A percentile compares a stretch with the other conserved stretches of the same genome.
Evolutionary conservation across 2,329 filamentous ascomycete genomes (phyloP).

Genomic region (Pestalotiopsis sp.): DNA sequence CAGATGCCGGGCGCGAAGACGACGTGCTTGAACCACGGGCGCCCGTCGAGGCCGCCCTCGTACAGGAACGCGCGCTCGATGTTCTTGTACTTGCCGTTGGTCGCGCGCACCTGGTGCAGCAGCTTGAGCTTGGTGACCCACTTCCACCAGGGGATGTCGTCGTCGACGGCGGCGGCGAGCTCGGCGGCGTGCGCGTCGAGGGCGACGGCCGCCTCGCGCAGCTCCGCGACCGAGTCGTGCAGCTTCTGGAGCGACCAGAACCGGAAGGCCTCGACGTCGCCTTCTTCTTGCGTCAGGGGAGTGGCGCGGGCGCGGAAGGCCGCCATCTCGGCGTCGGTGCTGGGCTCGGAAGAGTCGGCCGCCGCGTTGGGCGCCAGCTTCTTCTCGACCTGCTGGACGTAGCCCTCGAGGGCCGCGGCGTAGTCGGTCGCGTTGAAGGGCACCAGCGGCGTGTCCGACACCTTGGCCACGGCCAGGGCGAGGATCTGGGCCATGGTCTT

Average conservation of each 20-base stretch:
- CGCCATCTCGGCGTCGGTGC: slow-evolving; percentile 32
- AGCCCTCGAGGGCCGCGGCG: slow-evolving; percentile 54
- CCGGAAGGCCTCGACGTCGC: slow-evolving; percentile 42
- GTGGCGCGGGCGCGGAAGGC: slow-evolving; percentile 26
- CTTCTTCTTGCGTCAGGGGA: slow-evolving; percentile 25
- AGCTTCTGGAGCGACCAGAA: slow-evolving; percentile 32
- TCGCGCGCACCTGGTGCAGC: slow-evolving; percentile 62
- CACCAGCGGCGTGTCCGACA: slow-evolving; percentile 65
- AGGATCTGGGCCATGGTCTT: slow-evolving; percentile 67
- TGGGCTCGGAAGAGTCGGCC: slow-evolving; percentile 21
- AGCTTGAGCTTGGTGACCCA: slow-evolving; percentile 69
- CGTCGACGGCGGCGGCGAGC: slow-evolving; percentile 37
- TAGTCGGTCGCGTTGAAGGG: slow-evolving; percentile 69
- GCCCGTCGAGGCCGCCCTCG: slow-evolving; percentile 72
- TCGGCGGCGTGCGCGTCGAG: slow-evolving; percentile 48
- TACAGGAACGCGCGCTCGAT: slow-evolving; percentile 83
- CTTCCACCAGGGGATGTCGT: slow-evolving; percentile 77
- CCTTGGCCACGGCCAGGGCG: slow-evolving; percentile 61
- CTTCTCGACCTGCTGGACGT: slow-evolving; percentile 53
- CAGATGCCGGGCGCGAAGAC: slow-evolving; percentile 90
- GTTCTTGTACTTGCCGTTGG: slow-evolving; percentile 82
- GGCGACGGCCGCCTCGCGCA: slow-evolving; percentile 40
- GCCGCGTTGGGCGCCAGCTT: slow-evolving; percentile 42
- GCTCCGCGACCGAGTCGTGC: slow-evolving; percentile 29
- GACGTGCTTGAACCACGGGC: slow-evolving; percentile 92